Evolutionary conservation across 768 basidiomycete genomes (phyloP), one percentile per base, ranked within the genome.

Genomic region (Termitomyces sp.): DNA sequence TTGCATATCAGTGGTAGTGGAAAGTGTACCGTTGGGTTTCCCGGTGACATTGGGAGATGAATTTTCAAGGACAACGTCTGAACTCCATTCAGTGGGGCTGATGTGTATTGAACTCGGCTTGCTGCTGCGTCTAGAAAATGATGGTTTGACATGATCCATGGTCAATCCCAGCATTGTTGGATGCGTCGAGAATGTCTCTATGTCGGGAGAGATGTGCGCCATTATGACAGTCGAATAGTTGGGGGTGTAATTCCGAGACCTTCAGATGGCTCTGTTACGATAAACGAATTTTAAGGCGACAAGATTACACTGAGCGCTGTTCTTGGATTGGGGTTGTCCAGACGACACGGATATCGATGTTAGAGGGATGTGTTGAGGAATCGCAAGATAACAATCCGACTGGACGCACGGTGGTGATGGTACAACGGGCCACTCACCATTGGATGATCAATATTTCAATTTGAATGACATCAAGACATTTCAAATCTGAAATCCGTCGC

Each of bases 101-200:
- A 83, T 77, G 57, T 76, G 77, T 46, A 85, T 73, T 18, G 78
- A 81, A 33, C 76, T 73, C 0, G 81, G 82, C 57, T 78, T 75
- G 67, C 78, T 80, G 61, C 64, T 72, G 55, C 76, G 74, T 39
- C 81, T 72, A 9, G 79, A 79, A 33, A 80, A 68, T 13, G 80
- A 78, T 7, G 79, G 79, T 7, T 64, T 70, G 46, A 73, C 71
- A 60, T 58, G 40, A 57, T 68, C 65, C 44, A 64, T 57, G 56
- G 57, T 54, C 39, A 67, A 67, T 28, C 68, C 70, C 50, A 77
- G 78, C 5, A 77, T 78, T 0, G 75, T 74, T 22, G 78, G 76
- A 36, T 78, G 78, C 15, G 79, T 79, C n/a, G 77, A 76, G 66
- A 78, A 79, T 35, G 73, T 74, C 58, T 80, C 77, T 44, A 65